Conservation (phyloP, 495 filamentous ascomycete genomes). For the Podospora pseudopauciseta region DNA sequence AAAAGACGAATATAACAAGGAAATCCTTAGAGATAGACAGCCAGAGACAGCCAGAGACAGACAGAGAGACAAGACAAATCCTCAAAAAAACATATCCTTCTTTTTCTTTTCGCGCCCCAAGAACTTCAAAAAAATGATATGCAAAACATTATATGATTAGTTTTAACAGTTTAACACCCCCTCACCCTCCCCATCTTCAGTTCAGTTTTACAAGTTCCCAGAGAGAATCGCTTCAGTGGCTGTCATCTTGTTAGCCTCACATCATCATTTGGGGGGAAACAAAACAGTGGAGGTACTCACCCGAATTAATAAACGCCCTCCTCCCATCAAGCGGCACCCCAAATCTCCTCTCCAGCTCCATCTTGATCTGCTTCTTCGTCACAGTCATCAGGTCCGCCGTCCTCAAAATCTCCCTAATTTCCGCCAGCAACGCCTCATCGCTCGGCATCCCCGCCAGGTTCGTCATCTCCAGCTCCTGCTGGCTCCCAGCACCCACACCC, state of each 20-base stretch:
- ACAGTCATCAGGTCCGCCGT: conserved; percentile 95
- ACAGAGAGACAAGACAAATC: not conserved
- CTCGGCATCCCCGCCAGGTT: conserved; percentile 65
- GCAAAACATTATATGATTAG: not conserved
- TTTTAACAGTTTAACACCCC: not conserved
- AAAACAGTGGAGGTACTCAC: conserved; percentile 49
- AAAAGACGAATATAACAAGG: no score
- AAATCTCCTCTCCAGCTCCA: conserved; percentile 86
- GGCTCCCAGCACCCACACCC: conserved; percentile 35
- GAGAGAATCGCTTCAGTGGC: conserved; percentile 49
- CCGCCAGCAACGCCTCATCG: conserved; percentile 85
- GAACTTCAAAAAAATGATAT: not conserved
- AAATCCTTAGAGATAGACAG: not conserved
- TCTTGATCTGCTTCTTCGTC: conserved; percentile 97
- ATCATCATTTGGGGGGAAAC: not conserved
- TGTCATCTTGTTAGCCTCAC: conserved; percentile 20
- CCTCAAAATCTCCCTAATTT: conserved; percentile 89
- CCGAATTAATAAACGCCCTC: conserved; percentile 89
- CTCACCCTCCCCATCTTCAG: not conserved
- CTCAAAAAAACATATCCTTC: not conserved
- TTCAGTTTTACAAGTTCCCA: conserved; percentile 38
- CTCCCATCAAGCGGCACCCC: conserved; percentile 73
- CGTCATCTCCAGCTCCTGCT: conserved; percentile 66
- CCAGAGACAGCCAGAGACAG: not conserved
- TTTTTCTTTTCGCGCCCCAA: not conserved